Evolutionary conservation across 371 early-diverging fungal species (phyloP).

Genomic region (Nematocida ausubeli): DNA sequence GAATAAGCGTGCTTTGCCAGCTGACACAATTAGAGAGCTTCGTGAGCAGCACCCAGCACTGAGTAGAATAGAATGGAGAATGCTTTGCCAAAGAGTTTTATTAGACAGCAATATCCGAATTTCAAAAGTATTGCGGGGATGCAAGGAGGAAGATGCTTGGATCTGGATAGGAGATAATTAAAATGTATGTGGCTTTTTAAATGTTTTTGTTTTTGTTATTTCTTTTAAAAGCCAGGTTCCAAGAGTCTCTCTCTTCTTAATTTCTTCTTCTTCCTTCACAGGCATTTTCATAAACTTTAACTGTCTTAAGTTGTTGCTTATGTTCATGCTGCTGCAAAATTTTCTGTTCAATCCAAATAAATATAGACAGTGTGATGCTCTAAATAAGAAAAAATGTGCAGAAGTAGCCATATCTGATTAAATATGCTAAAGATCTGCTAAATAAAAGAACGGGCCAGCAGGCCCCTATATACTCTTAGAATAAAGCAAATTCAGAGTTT

Average conservation of each 20-base stretch:
- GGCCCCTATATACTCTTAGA: too few species aligned
- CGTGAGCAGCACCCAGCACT: constrained; percentile 25
- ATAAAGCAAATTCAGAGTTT: too few species aligned
- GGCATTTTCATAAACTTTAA: constrained; percentile 39
- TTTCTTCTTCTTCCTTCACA: not conserved
- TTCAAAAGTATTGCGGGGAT: not conserved
- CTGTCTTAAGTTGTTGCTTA: constrained; percentile 52
- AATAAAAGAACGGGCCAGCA: too few species aligned
- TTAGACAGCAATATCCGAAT: constrained; percentile 39
- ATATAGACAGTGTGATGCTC: too few species aligned
- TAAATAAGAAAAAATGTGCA: too few species aligned
- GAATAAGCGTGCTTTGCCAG: not conserved
- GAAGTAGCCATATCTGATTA: too few species aligned
- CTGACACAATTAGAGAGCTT: constrained; percentile 30
- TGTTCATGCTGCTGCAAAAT: constrained; percentile 28
- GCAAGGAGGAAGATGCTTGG: constrained; percentile 25
- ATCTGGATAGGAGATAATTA: constrained; percentile 23
- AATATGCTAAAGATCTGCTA: too few species aligned
- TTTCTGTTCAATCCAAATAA: not conserved
- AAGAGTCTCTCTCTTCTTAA: constrained; percentile 37
- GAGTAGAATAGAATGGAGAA: constrained; percentile 36
- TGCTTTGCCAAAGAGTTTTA: constrained; percentile 21
- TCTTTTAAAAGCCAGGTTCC: constrained; percentile 40
- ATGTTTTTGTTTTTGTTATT: not conserved
- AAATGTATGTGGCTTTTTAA: constrained; percentile 4